Percentiles rank a stretch among this genome's conserved stretches.
These are phyloP conservation scores for Daldinia vernicosa DNA, from an alignment of 495 filamentous ascomycete species.

Conservation along the genomic window DNA sequence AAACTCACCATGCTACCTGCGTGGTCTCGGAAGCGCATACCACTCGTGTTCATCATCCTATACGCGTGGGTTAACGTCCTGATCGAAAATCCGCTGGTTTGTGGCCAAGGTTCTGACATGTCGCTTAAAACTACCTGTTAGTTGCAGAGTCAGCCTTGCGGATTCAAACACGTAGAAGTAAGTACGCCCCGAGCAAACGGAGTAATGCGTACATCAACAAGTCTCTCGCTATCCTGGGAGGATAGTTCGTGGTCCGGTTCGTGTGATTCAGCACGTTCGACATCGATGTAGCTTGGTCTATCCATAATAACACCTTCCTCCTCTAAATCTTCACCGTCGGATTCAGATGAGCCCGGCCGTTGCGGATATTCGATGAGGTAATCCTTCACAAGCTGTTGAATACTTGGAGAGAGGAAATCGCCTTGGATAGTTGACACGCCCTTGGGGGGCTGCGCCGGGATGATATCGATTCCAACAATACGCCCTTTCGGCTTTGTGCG, in stretches of 20 bases:
- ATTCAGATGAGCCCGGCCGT: constrained; percentile 40
- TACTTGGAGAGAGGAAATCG: constrained; percentile 76
- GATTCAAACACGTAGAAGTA: background rate
- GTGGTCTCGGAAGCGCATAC: constrained; percentile 85
- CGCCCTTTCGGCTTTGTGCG: constrained; percentile 77
- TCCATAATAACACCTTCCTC: constrained; percentile 43
- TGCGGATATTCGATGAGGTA: constrained; percentile 72
- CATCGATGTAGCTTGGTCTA: constrained; percentile 62
- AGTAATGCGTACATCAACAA: constrained; percentile 72
- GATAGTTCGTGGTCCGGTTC: constrained; percentile 45
- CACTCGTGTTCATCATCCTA: constrained; percentile 99
- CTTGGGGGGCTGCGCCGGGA: constrained; percentile 86
- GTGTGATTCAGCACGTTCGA: constrained; percentile 54
- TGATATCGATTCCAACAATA: constrained; percentile 90
- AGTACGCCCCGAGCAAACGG: background rate
- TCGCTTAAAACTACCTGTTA: constrained; percentile 83
- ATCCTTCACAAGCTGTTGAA: constrained; percentile 77
- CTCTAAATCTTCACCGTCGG: constrained; percentile 27
- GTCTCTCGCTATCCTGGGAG: constrained; percentile 53
- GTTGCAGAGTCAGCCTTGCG: constrained; percentile 24
- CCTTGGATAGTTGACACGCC: constrained; percentile 94
- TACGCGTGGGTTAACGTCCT: constrained; percentile 92
- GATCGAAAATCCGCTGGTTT: constrained; percentile 78
- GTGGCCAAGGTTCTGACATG: constrained; percentile 96
- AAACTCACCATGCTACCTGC: constrained; percentile 88